These are phyloP conservation scores for Brassica rapa DNA, from an alignment of 345 rosid species.

Conservation along the genomic window DNA sequence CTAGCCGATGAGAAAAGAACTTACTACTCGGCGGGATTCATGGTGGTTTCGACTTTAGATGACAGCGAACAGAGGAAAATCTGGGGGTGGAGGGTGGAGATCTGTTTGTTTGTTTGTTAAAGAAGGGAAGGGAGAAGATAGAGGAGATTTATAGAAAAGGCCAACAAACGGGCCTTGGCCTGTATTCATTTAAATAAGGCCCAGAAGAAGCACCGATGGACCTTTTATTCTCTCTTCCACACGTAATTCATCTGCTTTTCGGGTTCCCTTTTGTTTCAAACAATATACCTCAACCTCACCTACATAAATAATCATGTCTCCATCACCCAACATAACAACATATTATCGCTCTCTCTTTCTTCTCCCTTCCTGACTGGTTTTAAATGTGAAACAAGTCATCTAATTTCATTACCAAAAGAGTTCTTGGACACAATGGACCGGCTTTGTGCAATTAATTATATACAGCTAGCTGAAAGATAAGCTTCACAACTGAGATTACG, in stretches of 20 bases:
- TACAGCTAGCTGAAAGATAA: neutral
- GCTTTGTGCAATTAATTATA: neutral
- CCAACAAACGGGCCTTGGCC: neutral
- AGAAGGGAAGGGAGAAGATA: neutral
- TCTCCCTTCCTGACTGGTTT: neutral
- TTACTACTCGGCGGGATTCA: conserved; percentile 69
- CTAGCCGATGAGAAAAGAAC: conserved; percentile 15
- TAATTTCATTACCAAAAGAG: neutral
- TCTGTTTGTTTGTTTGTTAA: neutral
- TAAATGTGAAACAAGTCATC: neutral
- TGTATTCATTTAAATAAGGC: neutral
- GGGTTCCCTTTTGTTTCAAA: neutral
- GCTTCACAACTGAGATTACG: neutral
- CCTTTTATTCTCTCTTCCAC: neutral
- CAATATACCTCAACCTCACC: neutral
- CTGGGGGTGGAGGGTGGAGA: neutral
- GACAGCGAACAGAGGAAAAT: neutral
- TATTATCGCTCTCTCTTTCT: neutral
- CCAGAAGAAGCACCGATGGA: neutral
- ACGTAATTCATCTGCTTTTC: neutral
- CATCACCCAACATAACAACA: neutral
- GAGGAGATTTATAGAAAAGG: neutral
- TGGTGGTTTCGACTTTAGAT: conserved; percentile 24
- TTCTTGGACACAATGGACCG: neutral
- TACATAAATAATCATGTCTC: neutral